These are phyloP conservation scores for Dichomitus squalens DNA, from an alignment of 1,284 basidiomycete species.

Conservation along the genomic window DNA sequence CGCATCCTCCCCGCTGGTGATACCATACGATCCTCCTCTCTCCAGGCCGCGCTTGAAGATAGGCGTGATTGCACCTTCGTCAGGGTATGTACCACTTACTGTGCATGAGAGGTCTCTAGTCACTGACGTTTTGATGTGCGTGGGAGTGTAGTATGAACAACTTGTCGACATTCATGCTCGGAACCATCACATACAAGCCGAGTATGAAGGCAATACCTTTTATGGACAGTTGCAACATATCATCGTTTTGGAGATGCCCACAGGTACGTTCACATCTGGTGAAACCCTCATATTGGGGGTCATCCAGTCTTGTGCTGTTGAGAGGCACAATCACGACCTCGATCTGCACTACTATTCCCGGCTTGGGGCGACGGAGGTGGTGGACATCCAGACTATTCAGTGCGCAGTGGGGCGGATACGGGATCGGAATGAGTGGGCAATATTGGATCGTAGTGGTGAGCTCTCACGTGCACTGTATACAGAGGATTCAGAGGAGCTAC, in stretches of 20 bases:
- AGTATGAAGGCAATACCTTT: background rate
- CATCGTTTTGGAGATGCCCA: background rate
- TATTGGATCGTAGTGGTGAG: conserved; percentile 13
- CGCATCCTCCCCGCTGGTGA: conserved; percentile 19
- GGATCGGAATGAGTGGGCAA: background rate
- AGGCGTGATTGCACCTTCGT: conserved; percentile 14
- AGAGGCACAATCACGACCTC: background rate
- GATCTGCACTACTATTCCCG: conserved; percentile 12
- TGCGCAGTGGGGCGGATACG: conserved; percentile 9
- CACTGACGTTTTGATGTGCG: no score
- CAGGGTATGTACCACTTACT: conserved; percentile 9
- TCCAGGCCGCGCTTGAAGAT: background rate
- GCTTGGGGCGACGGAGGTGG: background rate
- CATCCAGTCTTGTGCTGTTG: conserved; percentile 1
- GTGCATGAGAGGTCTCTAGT: background rate
- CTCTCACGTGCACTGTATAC: conserved; percentile 3
- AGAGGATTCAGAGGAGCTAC: background rate
- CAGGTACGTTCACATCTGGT: background rate
- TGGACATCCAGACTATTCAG: conserved; percentile 9
- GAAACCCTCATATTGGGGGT: background rate
- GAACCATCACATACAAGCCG: background rate
- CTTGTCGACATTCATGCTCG: conserved; percentile 17
- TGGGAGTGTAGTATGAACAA: conserved; percentile 27
- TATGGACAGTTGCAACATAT: conserved; percentile 11
- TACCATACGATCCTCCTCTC: conserved; percentile 6